Evolutionary conservation across 345 rosid genomes (phyloP).

Genomic region (Salix purpurea): DNA sequence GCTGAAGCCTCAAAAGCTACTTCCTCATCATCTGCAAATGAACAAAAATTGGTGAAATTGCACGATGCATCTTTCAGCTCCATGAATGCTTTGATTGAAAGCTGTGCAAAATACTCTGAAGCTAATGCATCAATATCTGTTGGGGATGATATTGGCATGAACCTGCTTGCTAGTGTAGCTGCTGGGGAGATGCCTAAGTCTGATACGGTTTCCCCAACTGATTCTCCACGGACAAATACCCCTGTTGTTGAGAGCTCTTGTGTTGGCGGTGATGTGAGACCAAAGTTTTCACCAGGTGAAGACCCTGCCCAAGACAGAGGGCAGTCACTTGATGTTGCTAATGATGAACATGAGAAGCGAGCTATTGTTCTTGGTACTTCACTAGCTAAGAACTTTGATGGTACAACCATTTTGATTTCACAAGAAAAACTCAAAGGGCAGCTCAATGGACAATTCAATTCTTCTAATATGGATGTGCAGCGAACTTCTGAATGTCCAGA

Average conservation of each 20-base stretch:
- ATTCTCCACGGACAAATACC: constrained; percentile 41
- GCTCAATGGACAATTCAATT: constrained; percentile 19
- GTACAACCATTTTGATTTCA: constrained; percentile 13
- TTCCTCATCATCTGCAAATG: constrained; percentile 41
- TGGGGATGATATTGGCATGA: constrained; percentile 91
- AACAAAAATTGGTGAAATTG: constrained; percentile 40
- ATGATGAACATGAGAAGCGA: constrained; percentile 33
- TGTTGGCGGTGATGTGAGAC: constrained; percentile 33
- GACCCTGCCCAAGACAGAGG: constrained; percentile 22
- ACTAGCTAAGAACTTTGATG: constrained; percentile 26
- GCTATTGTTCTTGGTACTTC: constrained; percentile 16
- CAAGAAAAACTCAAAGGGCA: constrained; percentile 28
- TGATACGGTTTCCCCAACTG: constrained; percentile 46
- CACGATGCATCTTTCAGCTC: constrained; percentile 62
- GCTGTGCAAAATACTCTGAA: constrained; percentile 72
- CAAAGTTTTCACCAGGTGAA: constrained; percentile 26
- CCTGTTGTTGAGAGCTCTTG: constrained; percentile 32
- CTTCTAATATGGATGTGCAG: constrained; percentile 35
- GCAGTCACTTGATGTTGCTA: constrained; percentile 25
- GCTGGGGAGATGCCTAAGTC: constrained; percentile 77
- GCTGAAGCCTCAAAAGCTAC: constrained; percentile 39
- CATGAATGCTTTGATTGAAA: constrained; percentile 83
- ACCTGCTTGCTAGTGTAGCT: constrained; percentile 92
- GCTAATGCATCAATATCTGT: constrained; percentile 42
- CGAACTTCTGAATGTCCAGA: constrained; percentile 38